These are phyloP conservation scores for Knoxia roxburghii DNA, from an alignment of 257 asterid species.

Conservation along the genomic window DNA sequence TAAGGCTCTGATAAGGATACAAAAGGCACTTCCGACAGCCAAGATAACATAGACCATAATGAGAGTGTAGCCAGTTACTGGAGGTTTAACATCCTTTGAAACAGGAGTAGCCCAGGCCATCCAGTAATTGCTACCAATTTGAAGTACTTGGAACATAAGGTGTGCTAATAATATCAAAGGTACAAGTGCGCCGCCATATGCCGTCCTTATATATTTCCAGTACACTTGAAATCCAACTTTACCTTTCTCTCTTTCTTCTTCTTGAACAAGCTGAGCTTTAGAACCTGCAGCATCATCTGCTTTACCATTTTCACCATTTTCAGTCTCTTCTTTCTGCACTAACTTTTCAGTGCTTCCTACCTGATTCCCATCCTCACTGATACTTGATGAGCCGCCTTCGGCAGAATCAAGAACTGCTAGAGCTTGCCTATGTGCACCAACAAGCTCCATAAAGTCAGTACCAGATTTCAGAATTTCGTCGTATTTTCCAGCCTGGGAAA, in stretches of 20 bases:
- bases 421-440: slow-evolving; percentile 85
- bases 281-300: slow-evolving; percentile 23
- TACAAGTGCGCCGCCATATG: slow-evolving; percentile 75
- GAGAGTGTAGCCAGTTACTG: slow-evolving; percentile 56
- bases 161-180: slow-evolving; percentile 75
- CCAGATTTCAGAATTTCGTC: slow-evolving; percentile 63
- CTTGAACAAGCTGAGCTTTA: slow-evolving; percentile 75
- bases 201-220: slow-evolving; percentile 79
- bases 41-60: slow-evolving; percentile 61
- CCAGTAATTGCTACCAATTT: slow-evolving; percentile 94
- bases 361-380: slow-evolving; percentile 23
- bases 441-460: slow-evolving; percentile 81
- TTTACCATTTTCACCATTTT: slow-evolving; percentile 27
- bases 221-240: slow-evolving; percentile 64
- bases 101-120: slow-evolving; percentile 99
- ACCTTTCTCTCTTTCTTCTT: slow-evolving; percentile 94
- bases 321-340: slow-evolving; percentile 33
- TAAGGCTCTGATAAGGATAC: slow-evolving; percentile 55
- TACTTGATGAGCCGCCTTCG: slow-evolving; percentile 18
- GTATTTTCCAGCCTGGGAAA: slow-evolving; percentile 75
- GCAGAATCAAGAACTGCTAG: slow-evolving; percentile 53
- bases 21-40: slow-evolving; percentile 62
- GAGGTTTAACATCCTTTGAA: slow-evolving; percentile 50
- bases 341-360: slow-evolving; percentile 17
- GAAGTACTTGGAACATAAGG: slow-evolving; percentile 55